Conservation (phyloP, 2,329 filamentous ascomycete genomes). For the Paraphoma chrysanthemicola region DNA sequence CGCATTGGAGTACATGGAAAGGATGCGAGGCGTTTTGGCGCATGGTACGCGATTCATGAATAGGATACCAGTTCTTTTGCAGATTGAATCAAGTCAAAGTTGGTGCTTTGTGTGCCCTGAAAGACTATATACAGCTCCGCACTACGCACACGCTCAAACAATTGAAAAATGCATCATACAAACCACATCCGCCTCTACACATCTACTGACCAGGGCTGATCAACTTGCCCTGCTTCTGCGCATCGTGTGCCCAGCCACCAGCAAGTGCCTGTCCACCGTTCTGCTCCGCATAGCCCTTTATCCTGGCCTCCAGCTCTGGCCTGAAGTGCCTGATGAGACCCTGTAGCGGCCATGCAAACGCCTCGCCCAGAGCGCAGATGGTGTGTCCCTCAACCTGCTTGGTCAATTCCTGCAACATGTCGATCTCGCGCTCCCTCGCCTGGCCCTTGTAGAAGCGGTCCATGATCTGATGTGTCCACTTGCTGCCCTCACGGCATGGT, state of each 20-base stretch:
- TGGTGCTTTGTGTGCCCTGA: constrained; percentile 29
- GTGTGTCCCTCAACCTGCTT: constrained; percentile 99
- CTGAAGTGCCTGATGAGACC: constrained; percentile 98
- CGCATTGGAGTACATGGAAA: background rate
- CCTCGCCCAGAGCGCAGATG: constrained; percentile 96
- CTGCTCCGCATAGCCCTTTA: constrained; percentile 78
- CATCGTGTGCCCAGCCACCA: constrained; percentile 84
- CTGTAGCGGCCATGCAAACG: constrained; percentile 98
- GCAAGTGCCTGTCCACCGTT: constrained; percentile 77
- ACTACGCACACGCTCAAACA: constrained; percentile 24
- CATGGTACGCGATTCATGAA: background rate
- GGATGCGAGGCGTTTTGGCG: constrained; percentile 10
- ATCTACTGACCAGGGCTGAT: constrained; percentile 83
- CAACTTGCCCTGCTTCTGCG: constrained; percentile 79
- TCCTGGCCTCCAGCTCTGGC: constrained; percentile 90
- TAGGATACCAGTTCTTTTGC: background rate
- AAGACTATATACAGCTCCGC: constrained; percentile 47
- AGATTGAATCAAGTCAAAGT: background rate
- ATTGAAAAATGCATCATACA: constrained; percentile 44
- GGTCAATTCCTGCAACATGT: constrained; percentile 98
- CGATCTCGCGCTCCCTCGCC: constrained; percentile 89
- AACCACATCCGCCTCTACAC: constrained; percentile 1
- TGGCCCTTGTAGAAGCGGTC: constrained; percentile 90
- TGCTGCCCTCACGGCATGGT: constrained; percentile 97
- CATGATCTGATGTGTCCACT: constrained; percentile 99